These are phyloP conservation scores for Pelargonium nanum DNA, from an alignment of 345 rosid genomes.

Conservation along the genomic window DNA sequence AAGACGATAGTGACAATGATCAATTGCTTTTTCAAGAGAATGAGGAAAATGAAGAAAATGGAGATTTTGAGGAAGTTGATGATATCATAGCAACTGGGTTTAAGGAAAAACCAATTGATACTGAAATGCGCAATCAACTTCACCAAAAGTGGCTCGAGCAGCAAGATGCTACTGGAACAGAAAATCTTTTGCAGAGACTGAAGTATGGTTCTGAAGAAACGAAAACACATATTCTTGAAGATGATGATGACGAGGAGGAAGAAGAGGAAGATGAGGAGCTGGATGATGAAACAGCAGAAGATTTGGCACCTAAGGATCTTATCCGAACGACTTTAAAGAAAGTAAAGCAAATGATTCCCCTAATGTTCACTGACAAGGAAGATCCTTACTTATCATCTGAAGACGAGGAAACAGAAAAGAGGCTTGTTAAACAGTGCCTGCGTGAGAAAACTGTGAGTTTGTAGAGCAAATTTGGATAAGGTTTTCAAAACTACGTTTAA, in stretches of 20 bases:
- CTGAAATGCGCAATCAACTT: slow-evolving; percentile 68
- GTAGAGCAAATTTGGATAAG: slow-evolving; percentile 3
- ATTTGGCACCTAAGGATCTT: slow-evolving; percentile 28
- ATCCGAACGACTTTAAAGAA: slow-evolving; percentile 51
- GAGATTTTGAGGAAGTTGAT: slow-evolving; percentile 52
- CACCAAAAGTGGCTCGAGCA: slow-evolving; percentile 92
- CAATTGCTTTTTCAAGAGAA: slow-evolving; percentile 48
- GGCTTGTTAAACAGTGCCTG: slow-evolving; percentile 30
- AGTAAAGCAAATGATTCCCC: slow-evolving; percentile 80
- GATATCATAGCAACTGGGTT: slow-evolving; percentile 66
- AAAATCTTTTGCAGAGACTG: slow-evolving; percentile 60
- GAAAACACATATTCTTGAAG: slow-evolving; percentile 32
- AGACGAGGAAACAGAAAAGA: slow-evolving; percentile 70
- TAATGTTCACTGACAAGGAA: slow-evolving; percentile 76
- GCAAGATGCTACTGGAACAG: slow-evolving; percentile 83
- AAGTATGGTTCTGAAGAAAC: slow-evolving; percentile 44
- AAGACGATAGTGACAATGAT: slow-evolving; percentile 90
- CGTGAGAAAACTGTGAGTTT: slow-evolving; percentile 58
- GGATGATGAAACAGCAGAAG: slow-evolving; percentile 36
- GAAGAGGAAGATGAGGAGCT: slow-evolving; percentile 31
- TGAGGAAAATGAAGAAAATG: slow-evolving; percentile 63
- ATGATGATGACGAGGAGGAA: slow-evolving; percentile 29
- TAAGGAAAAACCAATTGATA: slow-evolving; percentile 59
- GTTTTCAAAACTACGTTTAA: neutral
- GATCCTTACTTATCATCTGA: slow-evolving; percentile 76